Evolutionary conservation across 257 asterid genomes (phyloP).

Genomic region (Misopates orontium): DNA sequence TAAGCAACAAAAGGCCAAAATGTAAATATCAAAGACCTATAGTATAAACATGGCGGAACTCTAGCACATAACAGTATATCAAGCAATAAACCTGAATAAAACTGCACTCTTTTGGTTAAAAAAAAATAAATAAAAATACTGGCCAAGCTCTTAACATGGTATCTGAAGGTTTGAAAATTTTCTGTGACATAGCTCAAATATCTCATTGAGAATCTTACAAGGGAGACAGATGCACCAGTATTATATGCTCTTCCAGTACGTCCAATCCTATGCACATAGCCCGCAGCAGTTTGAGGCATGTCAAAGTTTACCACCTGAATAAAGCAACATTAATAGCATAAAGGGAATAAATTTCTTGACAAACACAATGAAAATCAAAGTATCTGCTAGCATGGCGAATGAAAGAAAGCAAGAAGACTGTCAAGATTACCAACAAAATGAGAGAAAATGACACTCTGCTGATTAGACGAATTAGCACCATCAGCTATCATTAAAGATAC

Average conservation of each 20-base stretch:
- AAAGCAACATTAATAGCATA: slow-evolving; percentile 14
- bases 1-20: slow-evolving; percentile 23
- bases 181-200: slow-evolving; percentile 7
- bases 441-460: no score
- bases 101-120: background rate
- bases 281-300: slow-evolving; percentile 82
- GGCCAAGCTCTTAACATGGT: background rate
- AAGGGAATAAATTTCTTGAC: background rate
- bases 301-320: slow-evolving; percentile 85
- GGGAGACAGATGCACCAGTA: slow-evolving; percentile 93
- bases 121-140: no score
- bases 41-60: background rate
- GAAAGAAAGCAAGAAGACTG: slow-evolving; percentile 8
- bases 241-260: slow-evolving; percentile 96
- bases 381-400: background rate
- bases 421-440: no score
- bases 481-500: slow-evolving; percentile 6
- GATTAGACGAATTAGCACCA: no score
- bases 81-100: slow-evolving; percentile 8
- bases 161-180: slow-evolving; percentile 4
- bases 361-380: background rate
- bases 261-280: slow-evolving; percentile 96
- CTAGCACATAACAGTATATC: background rate
- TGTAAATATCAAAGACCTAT: background rate
- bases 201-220: slow-evolving; percentile 53